These are phyloP conservation scores for Diaporthe eres DNA, from an alignment of 2,329 filamentous ascomycete species.

Conservation along the genomic window DNA sequence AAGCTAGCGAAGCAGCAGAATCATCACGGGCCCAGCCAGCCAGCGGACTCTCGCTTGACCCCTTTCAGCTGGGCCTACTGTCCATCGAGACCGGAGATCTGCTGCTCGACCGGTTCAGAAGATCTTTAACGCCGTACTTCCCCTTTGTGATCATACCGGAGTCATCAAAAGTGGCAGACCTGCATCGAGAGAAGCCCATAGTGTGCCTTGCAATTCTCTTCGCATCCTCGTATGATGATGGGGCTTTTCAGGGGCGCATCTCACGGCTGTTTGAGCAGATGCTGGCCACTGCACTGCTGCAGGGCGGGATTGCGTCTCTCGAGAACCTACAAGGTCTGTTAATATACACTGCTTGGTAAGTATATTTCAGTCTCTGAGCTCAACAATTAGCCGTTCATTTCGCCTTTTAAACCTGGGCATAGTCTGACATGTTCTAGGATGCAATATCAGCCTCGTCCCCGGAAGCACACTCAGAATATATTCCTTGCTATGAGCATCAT, in stretches of 20 bases:
- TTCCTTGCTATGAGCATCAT: constrained; percentile 21
- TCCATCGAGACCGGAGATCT: not conserved
- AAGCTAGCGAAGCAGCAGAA: not conserved
- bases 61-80: not conserved
- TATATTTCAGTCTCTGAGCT: not conserved
- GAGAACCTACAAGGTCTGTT: constrained; percentile 9
- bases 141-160: constrained; percentile 7
- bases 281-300: not conserved
- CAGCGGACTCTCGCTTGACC: not conserved
- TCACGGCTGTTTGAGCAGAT: not conserved
- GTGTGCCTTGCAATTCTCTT: constrained; percentile 18
- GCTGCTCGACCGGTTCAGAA: not conserved
- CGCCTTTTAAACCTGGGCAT: fast-evolving
- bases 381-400: fast-evolving
- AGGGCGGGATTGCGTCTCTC: not conserved
- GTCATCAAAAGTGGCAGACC: not conserved
- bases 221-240: not conserved
- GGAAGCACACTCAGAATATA: constrained; percentile 3
- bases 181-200: constrained; percentile 9
- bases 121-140: not conserved
- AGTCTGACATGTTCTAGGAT: not conserved
- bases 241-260: not conserved
- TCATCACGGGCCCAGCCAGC: not conserved
- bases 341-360: constrained; percentile 10
- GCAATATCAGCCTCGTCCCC: not conserved